Evolutionary conservation across 768 basidiomycete species (phyloP), one percentile per base, ranked within the genome.

Genomic region (Tricholoma hemisulphureum): DNA sequence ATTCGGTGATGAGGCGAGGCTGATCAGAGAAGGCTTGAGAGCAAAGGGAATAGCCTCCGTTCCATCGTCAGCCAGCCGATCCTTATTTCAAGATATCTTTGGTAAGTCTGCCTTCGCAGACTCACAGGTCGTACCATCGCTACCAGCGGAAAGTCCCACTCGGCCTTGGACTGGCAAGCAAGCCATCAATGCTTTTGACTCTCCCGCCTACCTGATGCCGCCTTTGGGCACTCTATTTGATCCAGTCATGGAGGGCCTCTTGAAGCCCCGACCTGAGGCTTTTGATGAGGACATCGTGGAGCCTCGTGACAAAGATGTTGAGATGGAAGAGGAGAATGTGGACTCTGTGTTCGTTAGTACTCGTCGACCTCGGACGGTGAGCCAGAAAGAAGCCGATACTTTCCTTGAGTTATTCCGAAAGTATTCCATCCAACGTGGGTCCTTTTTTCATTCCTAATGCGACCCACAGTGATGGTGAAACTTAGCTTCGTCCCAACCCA

Each of bases 71-170:
- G 65, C 61, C 62, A 77, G 62, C 60, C 75, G 79, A 57, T 89
- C 91, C 7, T 75, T 97, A 6, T 93, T 95, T 74, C 89, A 93
- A 69, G 93, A 95, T 66, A 91, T 95, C 66, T 97, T 96, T 67
- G 95, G 95, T 35, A 77, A 83, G 58, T 83, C 91, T 43, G 88
- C 89, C 2, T 85, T 94, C 63, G 63, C 70, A 23, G 70, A 69
- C 37, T 39, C 65, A 6, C 67, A 74, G 29, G 59, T 31, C 60
- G 69, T 16, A 52, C 11, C 31, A 54, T 29, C 55, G 64, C 23
- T 53, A 61, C n/a, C 49, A 56, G 6, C 21, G 56, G 37, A 49
- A 58, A 53, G 57, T 61, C 18, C 50, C 53, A 10, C 34, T 57
- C 39, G 57, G 61, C 26, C 52, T 61, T 58, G 57, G 59, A 55